Evolutionary conservation across 805 yeast species (phyloP).

Genomic region (Metschnikowia peoriensis): DNA sequence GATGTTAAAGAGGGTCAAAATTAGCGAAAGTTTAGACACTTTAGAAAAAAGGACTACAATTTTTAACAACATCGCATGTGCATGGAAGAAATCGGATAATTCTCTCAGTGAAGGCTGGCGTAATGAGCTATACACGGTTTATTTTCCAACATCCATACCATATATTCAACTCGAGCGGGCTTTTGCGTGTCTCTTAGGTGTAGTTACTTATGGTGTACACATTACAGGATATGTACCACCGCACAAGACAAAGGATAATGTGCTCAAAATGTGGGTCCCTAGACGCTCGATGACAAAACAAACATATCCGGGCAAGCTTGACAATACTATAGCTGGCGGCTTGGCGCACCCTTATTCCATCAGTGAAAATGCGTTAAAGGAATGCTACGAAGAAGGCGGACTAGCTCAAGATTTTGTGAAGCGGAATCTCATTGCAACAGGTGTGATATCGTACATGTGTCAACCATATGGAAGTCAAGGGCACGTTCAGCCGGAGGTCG

Average conservation of each 20-base stretch:
- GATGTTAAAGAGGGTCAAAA: not conserved
- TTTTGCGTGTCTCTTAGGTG: slow-evolving; percentile 76
- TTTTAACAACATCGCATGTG: slow-evolving; percentile 42
- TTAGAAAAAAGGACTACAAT: slow-evolving; percentile 40
- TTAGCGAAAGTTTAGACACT: slow-evolving; percentile 20
- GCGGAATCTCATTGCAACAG: slow-evolving; percentile 47
- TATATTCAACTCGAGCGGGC: slow-evolving; percentile 80
- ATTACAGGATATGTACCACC: slow-evolving; percentile 72
- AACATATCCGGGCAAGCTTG: slow-evolving; percentile 89
- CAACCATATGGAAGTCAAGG: slow-evolving; percentile 37
- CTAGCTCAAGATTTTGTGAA: slow-evolving; percentile 52
- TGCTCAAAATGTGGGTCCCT: slow-evolving; percentile 76
- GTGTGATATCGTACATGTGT: slow-evolving; percentile 68
- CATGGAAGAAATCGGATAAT: slow-evolving; percentile 34
- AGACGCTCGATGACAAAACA: slow-evolving; percentile 72
- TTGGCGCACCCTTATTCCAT: slow-evolving; percentile 77
- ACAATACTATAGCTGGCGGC: slow-evolving; percentile 96
- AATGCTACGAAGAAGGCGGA: slow-evolving; percentile 90
- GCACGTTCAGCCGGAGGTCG: slow-evolving; percentile 86
- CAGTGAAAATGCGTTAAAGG: slow-evolving; percentile 78
- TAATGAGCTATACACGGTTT: slow-evolving; percentile 74
- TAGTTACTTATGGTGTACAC: slow-evolving; percentile 88
- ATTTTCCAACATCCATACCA: slow-evolving; percentile 50
- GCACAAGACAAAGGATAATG: slow-evolving; percentile 32
- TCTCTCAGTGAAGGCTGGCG: slow-evolving; percentile 71